Evolutionary conservation across 2,329 filamentous ascomycete species (phyloP).

Genomic region (Phaeosphaeriaceae sp.): DNA sequence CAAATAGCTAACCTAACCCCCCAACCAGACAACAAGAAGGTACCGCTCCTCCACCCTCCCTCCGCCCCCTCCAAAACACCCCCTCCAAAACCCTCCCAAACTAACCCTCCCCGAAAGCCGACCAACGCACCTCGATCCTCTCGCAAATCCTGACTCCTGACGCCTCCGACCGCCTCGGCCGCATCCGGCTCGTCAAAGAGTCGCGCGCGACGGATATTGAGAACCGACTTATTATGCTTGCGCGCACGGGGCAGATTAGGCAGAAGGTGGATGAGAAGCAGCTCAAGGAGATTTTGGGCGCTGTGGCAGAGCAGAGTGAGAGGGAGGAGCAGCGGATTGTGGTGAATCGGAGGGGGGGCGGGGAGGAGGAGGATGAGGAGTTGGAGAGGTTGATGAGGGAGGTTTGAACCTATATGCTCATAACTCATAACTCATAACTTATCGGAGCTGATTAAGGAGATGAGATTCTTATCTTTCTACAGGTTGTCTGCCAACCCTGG

Average conservation of each 20-base stretch:
- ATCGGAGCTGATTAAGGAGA: too few species aligned
- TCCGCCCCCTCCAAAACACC: slow-evolving; percentile 45
- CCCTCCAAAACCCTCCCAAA: slow-evolving; percentile 41
- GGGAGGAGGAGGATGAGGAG: slow-evolving; percentile 78
- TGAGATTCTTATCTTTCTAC: too few species aligned
- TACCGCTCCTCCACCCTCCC: slow-evolving; percentile 21
- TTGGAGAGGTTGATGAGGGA: slow-evolving; percentile 59
- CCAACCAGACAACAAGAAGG: slow-evolving; percentile 28
- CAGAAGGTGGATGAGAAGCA: slow-evolving; percentile 90
- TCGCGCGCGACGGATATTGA: slow-evolving; percentile 88
- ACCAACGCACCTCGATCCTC: slow-evolving; percentile 78
- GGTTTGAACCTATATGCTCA: too few species aligned
- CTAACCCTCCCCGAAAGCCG: slow-evolving; percentile 57
- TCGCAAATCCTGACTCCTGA: slow-evolving; percentile 93
- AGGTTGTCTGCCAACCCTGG: too few species aligned
- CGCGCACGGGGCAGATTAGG: slow-evolving; percentile 83
- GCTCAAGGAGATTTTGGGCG: slow-evolving; percentile 87
- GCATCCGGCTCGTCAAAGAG: slow-evolving; percentile 95
- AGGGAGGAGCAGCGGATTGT: slow-evolving; percentile 75
- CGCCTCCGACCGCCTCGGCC: slow-evolving; percentile 88
- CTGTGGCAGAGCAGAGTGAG: slow-evolving; percentile 77
- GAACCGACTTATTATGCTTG: slow-evolving; percentile 90
- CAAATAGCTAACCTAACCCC: background rate
- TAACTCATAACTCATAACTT: too few species aligned
- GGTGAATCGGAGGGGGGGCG: slow-evolving; percentile 80